Conservation (phyloP, 768 basidiomycete species). For the Rhodocollybia butyracea region DNA sequence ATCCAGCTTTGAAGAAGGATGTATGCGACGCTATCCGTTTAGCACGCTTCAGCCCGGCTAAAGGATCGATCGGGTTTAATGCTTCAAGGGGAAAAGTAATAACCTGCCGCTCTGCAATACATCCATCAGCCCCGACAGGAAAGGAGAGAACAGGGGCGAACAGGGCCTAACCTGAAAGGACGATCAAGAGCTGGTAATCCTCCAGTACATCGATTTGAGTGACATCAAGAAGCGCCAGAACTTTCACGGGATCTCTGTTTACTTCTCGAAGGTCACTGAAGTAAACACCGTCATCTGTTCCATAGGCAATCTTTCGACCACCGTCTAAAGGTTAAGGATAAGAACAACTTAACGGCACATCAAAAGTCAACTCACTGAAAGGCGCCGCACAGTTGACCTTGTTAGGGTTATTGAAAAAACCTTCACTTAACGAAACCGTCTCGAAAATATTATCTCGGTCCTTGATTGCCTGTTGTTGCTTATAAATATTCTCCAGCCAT, state of each 20-base stretch:
- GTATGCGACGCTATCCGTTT: slow-evolving; percentile 96
- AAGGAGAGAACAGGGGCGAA: not conserved
- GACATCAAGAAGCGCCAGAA: slow-evolving; percentile 85
- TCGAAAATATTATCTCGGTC: slow-evolving; percentile 88
- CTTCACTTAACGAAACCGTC: slow-evolving; percentile 78
- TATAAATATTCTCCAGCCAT: slow-evolving; percentile 90
- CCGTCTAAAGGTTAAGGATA: no score
- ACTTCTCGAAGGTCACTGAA: slow-evolving; percentile 81
- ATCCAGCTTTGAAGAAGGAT: slow-evolving; percentile 95
- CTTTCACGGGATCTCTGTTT: slow-evolving; percentile 82
- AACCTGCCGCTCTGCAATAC: slow-evolving; percentile 79
- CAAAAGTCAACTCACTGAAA: slow-evolving; percentile 59
- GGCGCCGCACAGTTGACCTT: slow-evolving; percentile 92
- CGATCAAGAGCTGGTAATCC: slow-evolving; percentile 91
- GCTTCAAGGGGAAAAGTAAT: slow-evolving; percentile 95
- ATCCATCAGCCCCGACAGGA: not conserved
- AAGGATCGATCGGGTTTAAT: slow-evolving; percentile 85
- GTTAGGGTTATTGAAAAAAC: slow-evolving; percentile 82
- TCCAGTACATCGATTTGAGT: slow-evolving; percentile 95
- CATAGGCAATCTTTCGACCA: slow-evolving; percentile 87
- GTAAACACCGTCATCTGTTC: slow-evolving; percentile 97
- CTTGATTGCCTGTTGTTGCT: slow-evolving; percentile 82
- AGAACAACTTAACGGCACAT: no score
- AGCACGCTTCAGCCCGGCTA: slow-evolving; percentile 87
- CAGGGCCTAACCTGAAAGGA: slow-evolving; percentile 88